Percentiles rank a stretch among this genome's conserved stretches.
Evolutionary conservation across 2,329 filamentous ascomycete genomes (phyloP).

Genomic region (Fusarium zealandicum): DNA sequence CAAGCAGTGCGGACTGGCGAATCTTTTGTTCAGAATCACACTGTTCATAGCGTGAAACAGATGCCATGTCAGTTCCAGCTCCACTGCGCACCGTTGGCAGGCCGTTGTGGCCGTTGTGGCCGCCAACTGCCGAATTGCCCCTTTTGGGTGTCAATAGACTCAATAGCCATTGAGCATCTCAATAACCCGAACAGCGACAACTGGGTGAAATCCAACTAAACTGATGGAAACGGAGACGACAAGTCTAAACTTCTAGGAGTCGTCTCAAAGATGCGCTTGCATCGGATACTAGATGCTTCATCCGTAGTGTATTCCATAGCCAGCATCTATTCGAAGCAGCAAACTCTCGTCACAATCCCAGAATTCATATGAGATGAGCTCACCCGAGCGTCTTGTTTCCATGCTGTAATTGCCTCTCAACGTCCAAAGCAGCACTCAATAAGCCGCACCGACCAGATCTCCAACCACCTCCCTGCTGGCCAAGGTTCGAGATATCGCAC

Average conservation of each 20-base stretch:
- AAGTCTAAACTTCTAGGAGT: too few species aligned
- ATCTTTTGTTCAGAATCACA: not conserved
- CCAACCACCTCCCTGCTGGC: not conserved
- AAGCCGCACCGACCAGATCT: conserved; percentile 12
- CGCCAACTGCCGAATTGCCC: conserved; percentile 23
- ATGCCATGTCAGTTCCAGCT: conserved; percentile 5
- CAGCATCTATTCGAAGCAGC: not conserved
- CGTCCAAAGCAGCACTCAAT: conserved; percentile 10
- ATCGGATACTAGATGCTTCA: not conserved
- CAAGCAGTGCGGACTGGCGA: not conserved
- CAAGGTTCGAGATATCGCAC: conserved; percentile 7
- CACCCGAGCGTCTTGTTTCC: not conserved
- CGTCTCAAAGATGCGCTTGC: not conserved
- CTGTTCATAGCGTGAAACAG: not conserved
- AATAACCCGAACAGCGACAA: conserved; percentile 11
- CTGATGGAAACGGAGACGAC: not conserved
- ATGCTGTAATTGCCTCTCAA: not conserved
- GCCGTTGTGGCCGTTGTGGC: conserved; percentile 1
- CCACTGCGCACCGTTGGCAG: not conserved
- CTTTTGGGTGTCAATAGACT: conserved; percentile 40
- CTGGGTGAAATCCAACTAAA: not conserved
- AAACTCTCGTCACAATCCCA: conserved; percentile 2
- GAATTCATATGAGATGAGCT: not conserved
- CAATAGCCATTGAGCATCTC: conserved; percentile 28
- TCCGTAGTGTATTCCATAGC: not conserved